phyloP scores from a whole-genome alignment of 2,329 filamentous ascomycete species.

The Periconia digitata region DNA sequence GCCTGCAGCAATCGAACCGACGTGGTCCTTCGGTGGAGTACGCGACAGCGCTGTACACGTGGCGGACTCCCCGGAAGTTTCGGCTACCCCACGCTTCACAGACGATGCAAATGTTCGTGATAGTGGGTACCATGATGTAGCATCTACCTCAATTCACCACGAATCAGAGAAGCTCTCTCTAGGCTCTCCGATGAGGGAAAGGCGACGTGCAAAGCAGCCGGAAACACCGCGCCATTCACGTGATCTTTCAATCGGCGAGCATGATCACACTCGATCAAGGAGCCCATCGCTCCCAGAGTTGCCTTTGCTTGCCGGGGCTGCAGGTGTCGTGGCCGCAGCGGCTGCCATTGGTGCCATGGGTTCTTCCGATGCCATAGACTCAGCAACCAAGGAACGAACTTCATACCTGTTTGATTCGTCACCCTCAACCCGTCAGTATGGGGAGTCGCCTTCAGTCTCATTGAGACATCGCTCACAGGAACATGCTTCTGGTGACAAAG shows the following conservation, averaged over 20 bases:
- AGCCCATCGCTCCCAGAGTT: slow-evolving; percentile 34
- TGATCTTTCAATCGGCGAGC: slow-evolving; percentile 6
- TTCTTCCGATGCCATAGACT: slow-evolving; percentile 33
- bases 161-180: slow-evolving; percentile 20
- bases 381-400: slow-evolving; percentile 38
- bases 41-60: slow-evolving; percentile 51
- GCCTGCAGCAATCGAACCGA: slow-evolving; percentile 22
- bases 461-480: slow-evolving; percentile 20
- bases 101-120: slow-evolving; percentile 39
- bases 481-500: slow-evolving; percentile 6
- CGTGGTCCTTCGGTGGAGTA: slow-evolving; percentile 43
- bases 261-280: slow-evolving; percentile 10
- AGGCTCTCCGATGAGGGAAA: slow-evolving; percentile 12
- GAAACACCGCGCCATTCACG: slow-evolving; percentile 15
- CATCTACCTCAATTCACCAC: slow-evolving; percentile 15
- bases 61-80: slow-evolving; percentile 46
- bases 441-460: slow-evolving; percentile 25
- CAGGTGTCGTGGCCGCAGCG: not conserved
- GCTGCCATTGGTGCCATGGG: slow-evolving; percentile 3
- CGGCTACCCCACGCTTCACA: slow-evolving; percentile 27
- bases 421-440: slow-evolving; percentile 37
- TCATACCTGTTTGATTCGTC: slow-evolving; percentile 42
- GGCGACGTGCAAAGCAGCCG: slow-evolving; percentile 23
- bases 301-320: slow-evolving; percentile 8
- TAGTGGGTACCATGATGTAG: slow-evolving; percentile 45